These are phyloP conservation scores for Deuterostichococcus epilithicus DNA, from an alignment of 139 green algal species.

Conservation along the genomic window DNA sequence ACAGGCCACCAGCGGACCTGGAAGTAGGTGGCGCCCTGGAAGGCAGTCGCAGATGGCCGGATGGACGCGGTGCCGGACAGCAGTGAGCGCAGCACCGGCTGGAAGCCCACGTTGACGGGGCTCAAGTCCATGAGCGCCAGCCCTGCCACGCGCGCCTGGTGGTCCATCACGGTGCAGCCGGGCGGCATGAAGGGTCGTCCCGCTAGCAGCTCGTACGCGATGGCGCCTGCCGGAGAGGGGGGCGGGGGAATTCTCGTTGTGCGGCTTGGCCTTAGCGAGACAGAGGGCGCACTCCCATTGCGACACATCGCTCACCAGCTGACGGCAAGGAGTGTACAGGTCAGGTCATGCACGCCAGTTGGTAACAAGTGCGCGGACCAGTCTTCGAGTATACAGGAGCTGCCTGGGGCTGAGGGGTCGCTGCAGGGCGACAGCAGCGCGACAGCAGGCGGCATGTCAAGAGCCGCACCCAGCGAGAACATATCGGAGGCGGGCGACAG, in stretches of 20 bases:
- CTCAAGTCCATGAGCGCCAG: slow-evolving; percentile 33
- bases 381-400: too few relatives aligned
- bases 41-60: slow-evolving; percentile 39
- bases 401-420: too few relatives aligned
- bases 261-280: too few relatives aligned
- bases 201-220: slow-evolving; percentile 59
- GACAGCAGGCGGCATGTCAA: too few relatives aligned
- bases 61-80: slow-evolving; percentile 25
- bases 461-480: slow-evolving; percentile 60
- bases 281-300: too few relatives aligned
- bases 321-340: too few relatives aligned
- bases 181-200: slow-evolving; percentile 28
- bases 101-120: slow-evolving; percentile 16
- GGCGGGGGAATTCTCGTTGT: too few relatives aligned
- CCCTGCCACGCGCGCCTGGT: slow-evolving; percentile 29
- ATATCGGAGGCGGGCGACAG: slow-evolving; percentile 54
- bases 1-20: slow-evolving; percentile 3
- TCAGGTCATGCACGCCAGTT: too few relatives aligned
- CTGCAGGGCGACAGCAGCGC: too few relatives aligned
- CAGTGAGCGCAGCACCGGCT: slow-evolving; percentile 47
- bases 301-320: too few relatives aligned
- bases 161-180: slow-evolving; percentile 20
- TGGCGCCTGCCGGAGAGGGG: too few relatives aligned
- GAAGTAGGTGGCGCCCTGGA: slow-evolving; percentile 53
- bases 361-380: too few relatives aligned